Base-by-base conservation (phyloP, 1,284 basidiomycete species). In the Trichosporon sp. region DNA sequence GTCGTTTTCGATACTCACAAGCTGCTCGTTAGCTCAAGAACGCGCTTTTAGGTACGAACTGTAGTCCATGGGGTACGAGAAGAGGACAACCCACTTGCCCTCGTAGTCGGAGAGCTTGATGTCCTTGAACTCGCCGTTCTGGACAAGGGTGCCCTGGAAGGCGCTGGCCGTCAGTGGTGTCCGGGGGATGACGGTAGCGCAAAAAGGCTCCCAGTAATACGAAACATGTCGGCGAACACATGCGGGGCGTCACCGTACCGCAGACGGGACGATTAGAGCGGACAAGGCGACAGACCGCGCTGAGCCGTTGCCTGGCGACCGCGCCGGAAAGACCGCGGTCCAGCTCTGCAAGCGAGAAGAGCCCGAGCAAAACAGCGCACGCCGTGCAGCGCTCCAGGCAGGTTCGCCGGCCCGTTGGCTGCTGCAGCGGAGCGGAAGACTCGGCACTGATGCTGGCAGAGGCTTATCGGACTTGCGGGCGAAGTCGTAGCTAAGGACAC, bases 11-110 rank as follows among this genome's bases (percentile, higher is more conserved):
- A 60, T 29, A 42, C 38, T n/a, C n/a, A 42, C 38, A 42, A n/a
- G 47, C 21, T 53, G 47, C 18, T 4, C 9, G 47, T 25, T 23
- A 53, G 47, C 25, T 11, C n/a, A n/a, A 0, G 8, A n/a, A 27
- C 9, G 47, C 21, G 21, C n/a, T 53, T 23, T 53, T 11, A 25
- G 12, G 7, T n/a, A 13, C 56, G 11, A 6, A 73, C 65, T 75
- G 60, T 80, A 79, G 65, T 83, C 82, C 75, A 92, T 88, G 34
- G 91, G 92, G 83, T 92, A 92, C 84, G 92, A 92, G 82, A 91
- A 85, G 21, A 92, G 86, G 56, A 92, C 85, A 25, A 91, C 88
- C 93, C 93, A 95, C 89, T 92, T 88, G 65, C 93, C 92, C 69
- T 88, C 83, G 84, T 86, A 92, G 75, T 92, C 88, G 12, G 87